These are phyloP conservation scores for Pulveroboletus ravenelii DNA, from an alignment of 768 basidiomycete species.

Conservation along the genomic window DNA sequence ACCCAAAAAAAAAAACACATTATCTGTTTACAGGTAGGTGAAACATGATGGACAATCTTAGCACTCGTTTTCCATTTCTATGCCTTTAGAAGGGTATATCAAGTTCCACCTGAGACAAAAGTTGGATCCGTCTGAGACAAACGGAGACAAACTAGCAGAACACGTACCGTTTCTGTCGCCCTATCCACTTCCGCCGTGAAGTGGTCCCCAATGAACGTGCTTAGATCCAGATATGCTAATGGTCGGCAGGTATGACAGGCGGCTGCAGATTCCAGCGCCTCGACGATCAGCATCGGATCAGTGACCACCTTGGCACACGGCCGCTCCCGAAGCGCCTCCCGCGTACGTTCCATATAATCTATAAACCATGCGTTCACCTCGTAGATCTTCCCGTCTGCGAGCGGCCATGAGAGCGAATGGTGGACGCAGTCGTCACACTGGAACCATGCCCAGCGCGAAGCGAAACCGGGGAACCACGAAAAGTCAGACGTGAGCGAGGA, in stretches of 20 bases:
- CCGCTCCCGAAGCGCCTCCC: constrained; percentile 27
- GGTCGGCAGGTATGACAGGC: constrained; percentile 29
- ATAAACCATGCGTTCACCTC: constrained; percentile 34
- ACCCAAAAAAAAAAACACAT: not conserved
- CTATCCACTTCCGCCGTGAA: constrained; percentile 28
- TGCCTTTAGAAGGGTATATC: constrained; percentile 26
- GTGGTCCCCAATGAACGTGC: constrained; percentile 29
- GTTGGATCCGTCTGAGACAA: constrained; percentile 8
- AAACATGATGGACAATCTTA: constrained; percentile 4
- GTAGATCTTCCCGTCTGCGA: constrained; percentile 33
- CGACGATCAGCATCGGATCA: constrained; percentile 29
- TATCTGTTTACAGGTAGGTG: constrained; percentile 8
- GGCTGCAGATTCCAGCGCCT: constrained; percentile 27
- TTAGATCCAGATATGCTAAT: constrained; percentile 29
- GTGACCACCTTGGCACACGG: constrained; percentile 29
- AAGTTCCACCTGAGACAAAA: constrained; percentile 26
- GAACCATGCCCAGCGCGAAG: constrained; percentile 37
- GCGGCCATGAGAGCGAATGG: constrained; percentile 31
- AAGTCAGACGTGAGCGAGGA: constrained; percentile 32
- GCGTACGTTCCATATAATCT: constrained; percentile 32
- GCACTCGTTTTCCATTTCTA: not conserved
- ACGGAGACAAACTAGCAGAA: not conserved
- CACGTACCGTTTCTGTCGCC: constrained; percentile 26
- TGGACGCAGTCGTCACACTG: constrained; percentile 36
- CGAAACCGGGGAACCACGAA: constrained; percentile 34